Base-by-base conservation (phyloP, 1,139 yeast genomes). In the Debaryomycetaceae sp. region DNA sequence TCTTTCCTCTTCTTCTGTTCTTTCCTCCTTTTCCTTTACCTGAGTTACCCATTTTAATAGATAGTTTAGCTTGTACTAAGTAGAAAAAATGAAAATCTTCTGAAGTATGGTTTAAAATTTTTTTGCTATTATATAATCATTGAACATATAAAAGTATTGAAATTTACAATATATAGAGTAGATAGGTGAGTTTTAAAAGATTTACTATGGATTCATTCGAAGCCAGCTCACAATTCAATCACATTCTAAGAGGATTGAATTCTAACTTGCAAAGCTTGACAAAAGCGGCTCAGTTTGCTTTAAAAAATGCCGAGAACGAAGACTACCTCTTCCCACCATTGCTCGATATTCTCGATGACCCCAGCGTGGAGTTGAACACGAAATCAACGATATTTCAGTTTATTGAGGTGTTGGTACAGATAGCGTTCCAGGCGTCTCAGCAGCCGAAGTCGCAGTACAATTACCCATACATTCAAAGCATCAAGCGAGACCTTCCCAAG, bases 1-100 rank as follows among this genome's bases (percentile, higher is more conserved):
- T 91, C 95, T 92, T 92, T 67, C 98, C 98, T 81, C 97, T 87
- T 81, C 98, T 87, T 77, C 97, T 87, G 68, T 89, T 91, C 76
- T 86, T 83, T 53, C 83, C 83, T 52, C 83, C 83, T 67, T 73
- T 73, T 43, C 78, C 78, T 69, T 73, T 73, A 51, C 77, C 76
- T 41, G 78, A 56, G 61, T 73, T 73, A 56, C 77, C 78, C 78
- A 73, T 73, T 41, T 44, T 56, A n/a, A 50, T 17, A 34, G 17
- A 19, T 26, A 24, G n/a, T 34, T 16, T 34, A 17, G 14, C 18
- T 24, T 16, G 15, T 13, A 32, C 17, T 32, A 32, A 5, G 18
- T 14, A 31, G 13, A 31, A 31, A 9, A 31, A 5, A 31, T 6
- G n/a, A n/a, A n/a, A n/a, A 24, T 24, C 8, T 9, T 9, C 8